Evolutionary conservation across 148 eudicot genomes (phyloP), one percentile per base, ranked within the genome.

Genomic region (Rhododendron henanense): DNA sequence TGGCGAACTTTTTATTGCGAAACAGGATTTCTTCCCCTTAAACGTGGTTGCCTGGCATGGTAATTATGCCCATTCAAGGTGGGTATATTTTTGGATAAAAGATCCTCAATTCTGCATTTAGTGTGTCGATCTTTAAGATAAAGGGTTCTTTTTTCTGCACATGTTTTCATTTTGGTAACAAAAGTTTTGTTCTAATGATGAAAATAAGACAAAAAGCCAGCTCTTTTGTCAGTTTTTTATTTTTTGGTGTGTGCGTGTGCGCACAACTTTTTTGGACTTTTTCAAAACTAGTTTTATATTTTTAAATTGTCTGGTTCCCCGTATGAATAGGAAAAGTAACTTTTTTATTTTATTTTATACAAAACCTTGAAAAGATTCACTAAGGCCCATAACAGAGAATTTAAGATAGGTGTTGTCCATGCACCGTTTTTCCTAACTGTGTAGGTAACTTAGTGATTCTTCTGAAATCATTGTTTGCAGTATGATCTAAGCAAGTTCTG

Each of bases 11-110:
- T 31, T 31, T 31, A 31, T 31, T 31, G 31, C 0, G 31, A 31
- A 31, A 31, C 31, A 31, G 31, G 31, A 31, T 31, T 31, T 97
- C 85, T 93, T 98, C 44, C 99, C 99, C 28, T 97, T 97, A 90
- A 97, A 97, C 85, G 99, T 97, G 84, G 99, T 94, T 73, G 98
- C 98, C 79, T 97, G 99, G 98, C 99, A 97, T 91, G 99, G 99
- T 74, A 95, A 95, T 81, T 97, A 95, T 93, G 96, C 84, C 33
- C 99, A 48, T 97, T 92, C 63, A 97, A 97, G 98, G 99, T 93
- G 79, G 51, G 87, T 55, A 48, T 48, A 44, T 67, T 0, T 31
- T 55, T 67, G 15, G 47, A 39, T 59, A 6, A 25, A 6, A 19
- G 35, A 15, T 5, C 53, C n/a, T 79, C 61, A 4, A 10, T 33